Evolutionary conservation across 768 basidiomycete species (phyloP).

Genomic region (Chlorophyllum brunneum): DNA sequence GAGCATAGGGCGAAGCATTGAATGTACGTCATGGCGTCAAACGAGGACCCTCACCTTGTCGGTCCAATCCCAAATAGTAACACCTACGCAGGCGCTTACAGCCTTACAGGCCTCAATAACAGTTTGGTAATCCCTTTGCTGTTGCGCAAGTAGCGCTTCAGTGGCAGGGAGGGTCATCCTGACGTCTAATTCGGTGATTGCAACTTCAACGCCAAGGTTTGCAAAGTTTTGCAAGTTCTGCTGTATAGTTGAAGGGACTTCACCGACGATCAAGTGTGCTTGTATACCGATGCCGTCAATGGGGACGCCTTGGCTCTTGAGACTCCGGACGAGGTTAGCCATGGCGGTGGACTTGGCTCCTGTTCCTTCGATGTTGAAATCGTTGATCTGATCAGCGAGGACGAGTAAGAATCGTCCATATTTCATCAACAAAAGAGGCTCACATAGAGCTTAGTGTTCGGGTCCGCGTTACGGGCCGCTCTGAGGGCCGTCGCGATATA

Average conservation of each 20-base stretch:
- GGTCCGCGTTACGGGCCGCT: conserved; percentile 52
- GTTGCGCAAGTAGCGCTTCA: conserved; percentile 42
- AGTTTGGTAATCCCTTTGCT: conserved; percentile 51
- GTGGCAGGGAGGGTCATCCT: conserved; percentile 53
- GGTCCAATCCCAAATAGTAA: conserved; percentile 42
- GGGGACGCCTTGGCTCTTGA: conserved; percentile 41
- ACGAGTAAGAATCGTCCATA: background rate
- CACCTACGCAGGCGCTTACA: conserved; percentile 34
- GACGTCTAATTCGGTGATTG: conserved; percentile 63
- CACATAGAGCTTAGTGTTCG: conserved; percentile 53
- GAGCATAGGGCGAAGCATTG: background rate
- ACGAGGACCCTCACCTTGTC: conserved; percentile 27
- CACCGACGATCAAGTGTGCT: conserved; percentile 53
- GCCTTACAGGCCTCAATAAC: conserved; percentile 50
- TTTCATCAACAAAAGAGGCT: conserved; percentile 11
- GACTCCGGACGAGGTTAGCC: conserved; percentile 43
- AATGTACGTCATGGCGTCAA: background rate
- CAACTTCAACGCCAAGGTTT: conserved; percentile 58
- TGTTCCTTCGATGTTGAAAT: conserved; percentile 38
- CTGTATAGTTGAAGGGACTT: conserved; percentile 44
- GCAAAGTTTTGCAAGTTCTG: conserved; percentile 47
- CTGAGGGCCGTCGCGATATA: conserved; percentile 50
- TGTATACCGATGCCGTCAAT: conserved; percentile 59
- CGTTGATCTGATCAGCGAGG: conserved; percentile 30
- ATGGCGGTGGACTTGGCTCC: conserved; percentile 55